Conservation (phyloP, 1,139 yeast genomes). For the Saccharomycopsis hybrid region DNA sequence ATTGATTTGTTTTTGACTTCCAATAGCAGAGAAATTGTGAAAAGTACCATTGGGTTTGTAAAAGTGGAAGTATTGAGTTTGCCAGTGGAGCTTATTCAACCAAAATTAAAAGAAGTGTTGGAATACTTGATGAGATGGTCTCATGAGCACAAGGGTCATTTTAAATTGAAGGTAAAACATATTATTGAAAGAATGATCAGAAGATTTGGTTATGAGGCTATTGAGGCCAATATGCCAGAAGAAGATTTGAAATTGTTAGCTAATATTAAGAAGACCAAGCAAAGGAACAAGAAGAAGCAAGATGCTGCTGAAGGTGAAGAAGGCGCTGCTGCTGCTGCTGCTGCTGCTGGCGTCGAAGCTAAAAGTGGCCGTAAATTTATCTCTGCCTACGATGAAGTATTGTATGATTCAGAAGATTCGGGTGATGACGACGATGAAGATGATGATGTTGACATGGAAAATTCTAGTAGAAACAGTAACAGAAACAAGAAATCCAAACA, state of each 20-base stretch:
- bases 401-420: constrained; percentile 51
- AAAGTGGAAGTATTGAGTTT: constrained; percentile 83
- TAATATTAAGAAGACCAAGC: constrained; percentile 80
- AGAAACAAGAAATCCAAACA: constrained; percentile 46
- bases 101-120: constrained; percentile 60
- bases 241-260: constrained; percentile 76
- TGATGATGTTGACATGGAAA: constrained; percentile 28
- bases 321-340: too few species aligned
- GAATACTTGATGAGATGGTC: constrained; percentile 83
- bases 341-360: constrained; percentile 28
- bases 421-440: constrained; percentile 39
- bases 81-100: constrained; percentile 71
- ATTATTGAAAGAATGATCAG: constrained; percentile 86
- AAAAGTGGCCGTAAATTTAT: constrained; percentile 42
- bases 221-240: constrained; percentile 81
- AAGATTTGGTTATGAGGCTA: constrained; percentile 76
- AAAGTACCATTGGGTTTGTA: constrained; percentile 89
- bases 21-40: constrained; percentile 87
- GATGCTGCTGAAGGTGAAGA: constrained; percentile 34
- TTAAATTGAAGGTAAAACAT: constrained; percentile 87
- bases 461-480: constrained; percentile 25
- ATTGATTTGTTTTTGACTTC: constrained; percentile 87
- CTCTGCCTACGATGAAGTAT: constrained; percentile 82
- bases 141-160: constrained; percentile 92
- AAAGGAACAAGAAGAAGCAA: constrained; percentile 74